phyloP scores from a whole-genome alignment of 1,284 basidiomycete species.

The Fomes fomentarius region DNA sequence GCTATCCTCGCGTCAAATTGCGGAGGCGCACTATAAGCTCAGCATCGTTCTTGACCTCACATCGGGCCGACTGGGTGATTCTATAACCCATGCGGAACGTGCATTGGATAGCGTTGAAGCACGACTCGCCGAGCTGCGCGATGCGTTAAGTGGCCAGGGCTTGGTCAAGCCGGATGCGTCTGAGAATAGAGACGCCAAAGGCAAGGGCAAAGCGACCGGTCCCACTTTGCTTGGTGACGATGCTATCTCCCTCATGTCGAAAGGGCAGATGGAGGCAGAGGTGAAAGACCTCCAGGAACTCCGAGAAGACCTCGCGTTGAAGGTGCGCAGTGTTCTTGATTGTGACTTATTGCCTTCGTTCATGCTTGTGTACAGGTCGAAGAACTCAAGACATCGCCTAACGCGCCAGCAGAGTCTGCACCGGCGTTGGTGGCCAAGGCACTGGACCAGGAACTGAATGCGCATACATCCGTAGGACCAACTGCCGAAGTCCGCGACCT shows the following conservation, averaged over 20 bases:
- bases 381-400: slow-evolving; percentile 81
- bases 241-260: slow-evolving; percentile 61
- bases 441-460: slow-evolving; percentile 69
- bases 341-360: background rate
- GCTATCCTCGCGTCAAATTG: slow-evolving; percentile 81
- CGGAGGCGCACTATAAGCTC: slow-evolving; percentile 89
- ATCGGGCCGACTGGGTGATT: slow-evolving; percentile 76
- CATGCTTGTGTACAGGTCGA: slow-evolving; percentile 61
- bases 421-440: slow-evolving; percentile 69
- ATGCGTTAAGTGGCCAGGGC: slow-evolving; percentile 49
- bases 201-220: slow-evolving; percentile 64
- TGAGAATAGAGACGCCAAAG: slow-evolving; percentile 52
- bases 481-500: slow-evolving; percentile 70
- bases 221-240: slow-evolving; percentile 51
- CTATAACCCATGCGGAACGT: slow-evolving; percentile 78
- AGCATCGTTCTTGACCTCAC: slow-evolving; percentile 89
- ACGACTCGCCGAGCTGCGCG: slow-evolving; percentile 66
- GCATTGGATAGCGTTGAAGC: slow-evolving; percentile 77
- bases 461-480: slow-evolving; percentile 30
- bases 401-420: slow-evolving; percentile 57
- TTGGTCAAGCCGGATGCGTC: slow-evolving; percentile 28
- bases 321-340: slow-evolving; percentile 49
- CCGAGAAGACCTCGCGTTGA: slow-evolving; percentile 78
- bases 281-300: slow-evolving; percentile 78
- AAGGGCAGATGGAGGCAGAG: slow-evolving; percentile 72